A percentile compares a stretch with the other conserved stretches of the same genome.
phyloP scores from a whole-genome alignment of 2,329 filamentous ascomycete species.

The Lomentospora prolificans region DNA sequence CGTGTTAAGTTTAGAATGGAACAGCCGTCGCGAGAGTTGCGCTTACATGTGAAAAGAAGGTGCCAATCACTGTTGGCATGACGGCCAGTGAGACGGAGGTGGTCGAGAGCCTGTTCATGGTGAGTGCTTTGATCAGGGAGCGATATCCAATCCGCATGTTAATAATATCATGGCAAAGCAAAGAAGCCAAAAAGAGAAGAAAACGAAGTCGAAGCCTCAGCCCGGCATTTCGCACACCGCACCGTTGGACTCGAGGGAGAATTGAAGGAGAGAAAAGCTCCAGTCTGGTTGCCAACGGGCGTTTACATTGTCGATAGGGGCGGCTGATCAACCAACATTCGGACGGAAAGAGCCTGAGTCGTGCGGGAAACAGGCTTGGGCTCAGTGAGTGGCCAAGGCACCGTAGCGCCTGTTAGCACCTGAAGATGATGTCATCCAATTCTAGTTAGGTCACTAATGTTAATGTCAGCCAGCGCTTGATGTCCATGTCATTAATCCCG shows the following conservation, averaged over 20 bases:
- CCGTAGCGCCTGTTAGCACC: not conserved
- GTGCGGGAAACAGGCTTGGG: not conserved
- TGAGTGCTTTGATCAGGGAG: conserved; percentile 18
- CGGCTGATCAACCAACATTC: not conserved
- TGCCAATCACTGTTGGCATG: conserved; percentile 78
- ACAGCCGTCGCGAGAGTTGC: not conserved
- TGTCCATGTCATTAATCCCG: not conserved
- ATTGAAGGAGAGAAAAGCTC: not conserved
- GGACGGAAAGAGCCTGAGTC: not conserved
- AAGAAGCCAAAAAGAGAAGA: not conserved
- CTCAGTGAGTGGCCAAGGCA: too few species aligned
- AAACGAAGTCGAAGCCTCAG: not conserved
- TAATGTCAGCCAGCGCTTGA: too few species aligned
- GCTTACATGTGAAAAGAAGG: conserved; percentile 72
- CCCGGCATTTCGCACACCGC: not conserved
- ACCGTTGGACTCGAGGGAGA: not conserved
- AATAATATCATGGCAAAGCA: not conserved
- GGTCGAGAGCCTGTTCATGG: conserved; percentile 58
- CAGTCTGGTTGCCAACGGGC: not conserved
- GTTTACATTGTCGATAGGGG: not conserved
- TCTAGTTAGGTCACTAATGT: too few species aligned
- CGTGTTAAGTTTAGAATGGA: not conserved
- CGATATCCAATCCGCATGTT: not conserved
- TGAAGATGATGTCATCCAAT: too few species aligned
- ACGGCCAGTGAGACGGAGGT: conserved; percentile 74